Evolutionary conservation across 768 basidiomycete species (phyloP).

Genomic region (Neoboletus magnificus): DNA sequence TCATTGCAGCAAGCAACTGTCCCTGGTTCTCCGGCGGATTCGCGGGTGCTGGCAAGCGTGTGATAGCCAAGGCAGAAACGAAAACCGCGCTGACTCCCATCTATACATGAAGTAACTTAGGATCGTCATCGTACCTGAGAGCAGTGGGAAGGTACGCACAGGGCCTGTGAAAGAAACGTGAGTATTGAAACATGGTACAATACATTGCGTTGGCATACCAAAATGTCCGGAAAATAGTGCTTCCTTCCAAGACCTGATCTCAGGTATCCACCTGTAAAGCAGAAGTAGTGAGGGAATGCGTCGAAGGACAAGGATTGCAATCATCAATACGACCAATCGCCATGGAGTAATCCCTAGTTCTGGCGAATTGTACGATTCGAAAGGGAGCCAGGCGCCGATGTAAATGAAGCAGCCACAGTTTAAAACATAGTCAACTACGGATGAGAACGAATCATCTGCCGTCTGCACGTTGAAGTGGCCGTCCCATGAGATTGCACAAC

Average conservation of each 20-base stretch:
- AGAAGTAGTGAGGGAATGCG: slow-evolving; percentile 76
- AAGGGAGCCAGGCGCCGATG: slow-evolving; percentile 85
- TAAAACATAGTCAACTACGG: slow-evolving; percentile 85
- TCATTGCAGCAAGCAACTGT: slow-evolving; percentile 65
- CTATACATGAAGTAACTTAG: slow-evolving; percentile 30
- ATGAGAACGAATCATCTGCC: slow-evolving; percentile 83
- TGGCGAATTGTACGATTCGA: slow-evolving; percentile 51
- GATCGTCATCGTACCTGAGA: neutral
- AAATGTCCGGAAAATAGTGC: slow-evolving; percentile 93
- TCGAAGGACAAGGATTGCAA: slow-evolving; percentile 69
- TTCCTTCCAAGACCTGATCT: slow-evolving; percentile 80
- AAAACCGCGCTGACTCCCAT: slow-evolving; percentile 95
- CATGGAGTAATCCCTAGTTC: slow-evolving; percentile 64
- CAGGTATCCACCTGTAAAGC: slow-evolving; percentile 83
- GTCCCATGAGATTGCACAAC: slow-evolving; percentile 91
- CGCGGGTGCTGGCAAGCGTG: slow-evolving; percentile 53
- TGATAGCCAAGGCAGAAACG: slow-evolving; percentile 70
- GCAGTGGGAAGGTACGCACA: slow-evolving; percentile 34
- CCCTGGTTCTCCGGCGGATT: slow-evolving; percentile 63
- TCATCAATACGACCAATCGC: slow-evolving; percentile 64
- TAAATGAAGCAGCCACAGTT: slow-evolving; percentile 82
- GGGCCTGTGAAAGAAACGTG: slow-evolving; percentile 40
- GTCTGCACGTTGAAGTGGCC: slow-evolving; percentile 76
- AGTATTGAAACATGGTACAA: neutral
- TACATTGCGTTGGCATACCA: slow-evolving; percentile 40